Percentiles rank a stretch among this genome's conserved stretches.
phyloP scores from a whole-genome alignment of 768 basidiomycete genomes.

The Kwoniella europaea region DNA sequence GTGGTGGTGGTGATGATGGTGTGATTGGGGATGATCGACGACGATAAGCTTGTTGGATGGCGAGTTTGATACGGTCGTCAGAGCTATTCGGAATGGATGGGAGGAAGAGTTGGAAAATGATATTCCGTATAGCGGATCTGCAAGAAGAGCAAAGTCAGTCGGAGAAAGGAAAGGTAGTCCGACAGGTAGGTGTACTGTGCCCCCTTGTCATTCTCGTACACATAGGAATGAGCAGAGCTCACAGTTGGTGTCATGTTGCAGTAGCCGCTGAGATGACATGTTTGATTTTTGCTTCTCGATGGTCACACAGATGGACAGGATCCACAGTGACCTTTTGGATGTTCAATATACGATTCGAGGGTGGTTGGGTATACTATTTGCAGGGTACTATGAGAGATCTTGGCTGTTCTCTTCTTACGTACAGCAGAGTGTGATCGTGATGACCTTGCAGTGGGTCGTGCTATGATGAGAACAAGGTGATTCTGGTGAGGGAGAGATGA shows the following conservation, averaged over 20 bases:
- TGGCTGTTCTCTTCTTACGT: background rate
- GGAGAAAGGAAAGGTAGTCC: background rate
- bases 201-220: background rate
- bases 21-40: conserved; percentile 63
- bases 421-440: background rate
- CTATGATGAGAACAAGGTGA: background rate
- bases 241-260: conserved; percentile 87
- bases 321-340: background rate
- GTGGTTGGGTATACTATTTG: background rate
- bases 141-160: conserved; percentile 8
- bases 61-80: conserved; percentile 84
- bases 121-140: conserved; percentile 56
- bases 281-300: background rate
- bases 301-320: too few relatives aligned
- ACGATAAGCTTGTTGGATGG: conserved; percentile 57
- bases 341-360: background rate
- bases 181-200: too few relatives aligned
- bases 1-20: conserved; percentile 61
- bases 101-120: conserved; percentile 64
- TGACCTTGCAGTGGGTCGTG: too few relatives aligned
- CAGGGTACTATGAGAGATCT: background rate
- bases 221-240: conserved; percentile 53
- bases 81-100: conserved; percentile 78
- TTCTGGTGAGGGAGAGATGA: background rate
- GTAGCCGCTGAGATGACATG: conserved; percentile 55